A percentile compares a stretch with the other conserved stretches of the same genome.
phyloP scores from a whole-genome alignment of 805 yeast genomes.

The Scheffersomyces ergatensis region DNA sequence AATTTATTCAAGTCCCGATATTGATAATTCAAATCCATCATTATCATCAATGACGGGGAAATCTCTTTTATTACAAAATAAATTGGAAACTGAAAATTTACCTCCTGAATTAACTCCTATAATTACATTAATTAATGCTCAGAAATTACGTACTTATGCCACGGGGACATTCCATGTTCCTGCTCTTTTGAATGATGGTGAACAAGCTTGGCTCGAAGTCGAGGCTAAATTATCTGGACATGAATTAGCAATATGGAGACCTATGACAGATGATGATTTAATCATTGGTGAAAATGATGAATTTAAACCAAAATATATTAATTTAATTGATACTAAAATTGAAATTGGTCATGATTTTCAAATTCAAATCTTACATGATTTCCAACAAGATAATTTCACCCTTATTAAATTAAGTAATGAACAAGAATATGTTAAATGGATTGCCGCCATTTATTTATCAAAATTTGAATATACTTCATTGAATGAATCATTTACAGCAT shows the following conservation, averaged over 20 bases:
- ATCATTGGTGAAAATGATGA: conserved; percentile 24
- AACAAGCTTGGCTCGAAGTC: conserved; percentile 29
- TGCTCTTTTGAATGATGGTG: conserved; percentile 12
- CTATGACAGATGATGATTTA: conserved; percentile 18
- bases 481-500: conserved; percentile 66
- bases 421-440: conserved; percentile 32
- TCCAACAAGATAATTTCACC: conserved; percentile 19
- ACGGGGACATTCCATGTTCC: conserved; percentile 46
- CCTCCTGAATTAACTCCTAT: conserved; percentile 74
- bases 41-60: conserved; percentile 4
- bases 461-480: conserved; percentile 55
- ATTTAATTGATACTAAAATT: conserved; percentile 43
- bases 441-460: conserved; percentile 51
- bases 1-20: conserved; percentile 15
- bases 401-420: conserved; percentile 19
- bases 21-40: conserved; percentile 7
- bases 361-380: conserved; percentile 27
- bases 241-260: conserved; percentile 50
- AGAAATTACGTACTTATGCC: conserved; percentile 62
- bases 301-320: conserved; percentile 50
- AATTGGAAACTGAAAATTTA: conserved; percentile 20
- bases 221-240: conserved; percentile 49
- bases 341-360: conserved; percentile 11
- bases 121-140: conserved; percentile 67
- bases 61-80: conserved; percentile 15